Evolutionary conservation across 352 stramenopile species (phyloP), one percentile per base, ranked within the genome.

Genomic region (Globisporangium echinulatum): DNA sequence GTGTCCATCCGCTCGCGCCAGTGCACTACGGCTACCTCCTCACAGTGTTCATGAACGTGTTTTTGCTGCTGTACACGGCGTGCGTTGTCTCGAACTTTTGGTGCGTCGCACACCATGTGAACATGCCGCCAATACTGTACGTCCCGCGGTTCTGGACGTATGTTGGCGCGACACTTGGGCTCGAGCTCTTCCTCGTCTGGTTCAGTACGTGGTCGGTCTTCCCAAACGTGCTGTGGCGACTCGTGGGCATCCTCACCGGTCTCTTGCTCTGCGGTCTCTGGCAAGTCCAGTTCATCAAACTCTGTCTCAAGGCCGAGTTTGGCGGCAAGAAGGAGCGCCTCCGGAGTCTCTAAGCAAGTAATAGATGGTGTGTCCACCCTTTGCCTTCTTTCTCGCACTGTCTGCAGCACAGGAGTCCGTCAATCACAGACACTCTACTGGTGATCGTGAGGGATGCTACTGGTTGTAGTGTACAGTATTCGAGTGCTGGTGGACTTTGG

Each of bases 41-140:
- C 48, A 88, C 77, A 61, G 82, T 90, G 56, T 61, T 90, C 54
- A 87, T 88, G 77, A 87, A 92, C 66, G 72, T 90, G 5, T 83
- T 90, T 54, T 62, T 92, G 63, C 75, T 88, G 51, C 77, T 92
- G 50, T 92, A 86, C 58, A 72, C 73, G 14, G 81, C 79, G 50
- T 90, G 81, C 52, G 76, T 88, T 47, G 68, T 91, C 40, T 93
- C 84, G 38, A 90, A 90, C 69, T 93, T 90, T 58, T 93, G 81
- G 81, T 73, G 74, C 33, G 75, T 74, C 8, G 52, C 67, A 43
- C 61, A 68, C 38, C 63, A 74, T 25, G 61, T 89, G 25, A 79
- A 70, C 25, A 90, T 91, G 75, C 81, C 81, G 13, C 79, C 78
- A 5, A 73, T 91, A 50, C 64, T 90, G 7, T 91, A 89, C 61